Base-by-base conservation (phyloP, 768 basidiomycete genomes). In the Auricularia cornea region DNA sequence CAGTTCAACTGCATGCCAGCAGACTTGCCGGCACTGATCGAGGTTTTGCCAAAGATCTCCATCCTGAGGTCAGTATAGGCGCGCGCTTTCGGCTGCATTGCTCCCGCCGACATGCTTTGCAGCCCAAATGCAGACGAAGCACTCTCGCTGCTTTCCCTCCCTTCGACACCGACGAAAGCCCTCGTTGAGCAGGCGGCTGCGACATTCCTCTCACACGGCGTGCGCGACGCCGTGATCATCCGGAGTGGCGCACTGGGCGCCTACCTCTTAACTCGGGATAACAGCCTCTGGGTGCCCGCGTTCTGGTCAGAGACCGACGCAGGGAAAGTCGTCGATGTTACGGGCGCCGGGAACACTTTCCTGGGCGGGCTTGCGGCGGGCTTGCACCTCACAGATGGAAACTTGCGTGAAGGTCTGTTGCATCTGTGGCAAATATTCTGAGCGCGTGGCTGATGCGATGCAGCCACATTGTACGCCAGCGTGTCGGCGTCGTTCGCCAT, bases 291-390 rank as follows among this genome's bases (percentile, higher is more conserved):
- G 93, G 73, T 92, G 28, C 81, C 83, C 10, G 89, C 93, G 14
- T 94, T 82, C 70, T 93, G 90, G 88, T 75, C 75, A 5, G 70
- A 73, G n/a, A 60, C 72, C 75, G 81, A 33, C 64, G 66, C 69
- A 30, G 73, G 74, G 26, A 83, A 80, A 62, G 78, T 95, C 18
- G 81, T 88, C 2, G 92, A 95, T 72, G 91, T 93, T 29, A 95
- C 92, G 66, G 93, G 94, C 52, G 93, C 92, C n/a, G 94, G 94
- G 18, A 96, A 96, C 72, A 82, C 84, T 64, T 96, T 95, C 73
- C 78, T 95, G 28, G 92, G 92, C 16, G 92, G 92, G 5, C 79
- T 94, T 16, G 85, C 85, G 12, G 92, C 90, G 23, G 92, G 92
- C 0, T 71, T 94, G 60, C 66, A 75, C 23, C 68, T 85, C 60